Evolutionary conservation across 371 early-diverging fungal genomes (phyloP), one percentile per base, ranked within the genome.

Genomic region (Capillidium rhysosporum): DNA sequence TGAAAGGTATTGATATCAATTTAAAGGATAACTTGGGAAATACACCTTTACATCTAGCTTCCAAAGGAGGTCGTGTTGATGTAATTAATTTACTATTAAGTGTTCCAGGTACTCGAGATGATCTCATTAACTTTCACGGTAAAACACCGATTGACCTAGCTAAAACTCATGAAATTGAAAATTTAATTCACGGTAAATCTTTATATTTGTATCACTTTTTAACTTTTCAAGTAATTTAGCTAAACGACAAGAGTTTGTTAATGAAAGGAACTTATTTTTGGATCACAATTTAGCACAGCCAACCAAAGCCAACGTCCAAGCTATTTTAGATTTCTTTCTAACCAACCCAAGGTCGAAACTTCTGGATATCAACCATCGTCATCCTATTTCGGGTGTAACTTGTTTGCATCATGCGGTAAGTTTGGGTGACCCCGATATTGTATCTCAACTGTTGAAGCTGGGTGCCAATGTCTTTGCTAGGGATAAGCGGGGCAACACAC

Each of bases 401-500:
- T 57, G 80, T 12, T 58, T 85, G 57, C 84, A 87, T 57, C 55
- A 73, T 47, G 82, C 80, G 0, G 77, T 78, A 18, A 59, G 62
- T 40, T 62, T 65, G 43, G 75, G 72, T 48, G 65, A 78, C 57
- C 47, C 69, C 28, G 72, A 65, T 39, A 62, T 83, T 60, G 80
- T 81, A 16, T 66, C 68, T 34, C 84, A 81, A 76, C 69, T 70
- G 28, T 60, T 84, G 23, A 70, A 69, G 40, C 68, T 78, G 40
- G 80, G 83, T 12, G 82, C 78, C 26, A 81, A 84, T 57, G 76
- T 80, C 4, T 67, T 75, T 43, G 71, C 78, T 2, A 67, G 72
- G 14, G 84, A 86, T 59, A 65, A 69, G 34, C 71, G 74, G 31
- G 79, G 80, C 16, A 72, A 76, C 49, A 61, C 69, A 40, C 77